Evolutionary conservation across 495 filamentous ascomycete genomes (phyloP), one percentile per base, ranked within the genome.

Genomic region (Daldinia concentrica): DNA sequence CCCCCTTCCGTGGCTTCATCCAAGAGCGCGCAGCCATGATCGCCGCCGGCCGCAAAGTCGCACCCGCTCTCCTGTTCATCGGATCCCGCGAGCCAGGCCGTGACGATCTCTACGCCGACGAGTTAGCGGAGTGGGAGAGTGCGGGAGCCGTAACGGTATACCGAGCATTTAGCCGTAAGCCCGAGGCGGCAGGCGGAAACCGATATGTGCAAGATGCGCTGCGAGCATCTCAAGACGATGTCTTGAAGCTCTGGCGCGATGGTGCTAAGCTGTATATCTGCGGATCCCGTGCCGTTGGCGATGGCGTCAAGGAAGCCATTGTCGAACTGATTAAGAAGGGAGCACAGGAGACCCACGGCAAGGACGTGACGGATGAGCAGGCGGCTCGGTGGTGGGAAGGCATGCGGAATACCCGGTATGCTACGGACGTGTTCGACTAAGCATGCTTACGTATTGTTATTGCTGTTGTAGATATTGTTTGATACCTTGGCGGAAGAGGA

Each of bases 1-100:
- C 90, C 0, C 90, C 90, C 0, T 92, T 93, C 84, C 84, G 89
- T 0, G 90, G 89, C 6, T 92, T 93, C 74, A 66, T 91, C 11
- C 86, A 92, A 76, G 90, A 93, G 65, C 88, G 90, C 9, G 87
- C 86, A 0, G 82, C 82, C 36, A 84, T 84, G 72, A 80, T 88
- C 24, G 81, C 79, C 15, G 84, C 83, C 0, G 87, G 87, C 0
- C 79, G 82, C 15, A 79, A 78, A 24, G 80, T 91, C 0, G 90
- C 86, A 0, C 85, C 81, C 2, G 90, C 90, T 0, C 48, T 91
- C 11, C 79, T 93, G 2, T 92, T 90, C 74, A 79, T 89, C 43
- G 90, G 90, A 1, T 92, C 90, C 72, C 84, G 87, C 17, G 80
- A 83, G 1, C 79, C 86, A 19, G 85, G 83, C 5, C 76, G 79